Base-by-base conservation (phyloP, 495 filamentous ascomycete genomes). In the Podospora tetraspora region DNA sequence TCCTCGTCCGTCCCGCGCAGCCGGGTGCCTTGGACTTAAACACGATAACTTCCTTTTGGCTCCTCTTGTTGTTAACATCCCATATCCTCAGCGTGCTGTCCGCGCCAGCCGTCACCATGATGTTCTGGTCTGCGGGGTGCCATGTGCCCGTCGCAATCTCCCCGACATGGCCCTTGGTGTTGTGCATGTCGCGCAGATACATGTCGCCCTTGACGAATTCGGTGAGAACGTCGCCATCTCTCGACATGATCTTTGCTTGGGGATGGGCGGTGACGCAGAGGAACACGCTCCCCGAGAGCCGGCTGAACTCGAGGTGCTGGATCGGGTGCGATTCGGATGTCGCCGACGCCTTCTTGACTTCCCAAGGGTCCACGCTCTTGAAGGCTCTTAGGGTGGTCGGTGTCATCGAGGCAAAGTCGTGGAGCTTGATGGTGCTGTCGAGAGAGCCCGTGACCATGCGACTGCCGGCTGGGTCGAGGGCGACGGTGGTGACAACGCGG, bases 131-230 rank as follows among this genome's bases (percentile, higher is more conserved):
- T 2, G 87, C 89, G 3, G 95, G 95, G 78, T 91, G 90, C 95
- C 95, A 99, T 52, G 88, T 88, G 3, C 92, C 95, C 23, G 88
- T 89, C 25, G 91, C 91, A 30, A 96, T 88, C 78, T 96, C 95
- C 1, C 93, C 91, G 56, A 97, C 87, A 75, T 99, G 95, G 0
- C 95, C 95, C 74, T 97, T 98, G 0, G 95, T 99, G 75, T 97
- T 92, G 76, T 97, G 85, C 86, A 97, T 92, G 74, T 99, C 96
- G 56, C 95, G 86, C 66, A 99, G 79, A 75, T 99, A 99, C 94
- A 97, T 97, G 74, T 99, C 95, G 23, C 95, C 95, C 79, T 99
- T 99, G 64, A 90, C 88, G 70, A 96, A 97, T 76, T 97, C 93
- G 2, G 89, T 88, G 13, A 93, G 66, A 11, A 89, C 84, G 56